Base-by-base conservation (phyloP, 2,329 filamentous ascomycete genomes). In the Penicillium sp. region DNA sequence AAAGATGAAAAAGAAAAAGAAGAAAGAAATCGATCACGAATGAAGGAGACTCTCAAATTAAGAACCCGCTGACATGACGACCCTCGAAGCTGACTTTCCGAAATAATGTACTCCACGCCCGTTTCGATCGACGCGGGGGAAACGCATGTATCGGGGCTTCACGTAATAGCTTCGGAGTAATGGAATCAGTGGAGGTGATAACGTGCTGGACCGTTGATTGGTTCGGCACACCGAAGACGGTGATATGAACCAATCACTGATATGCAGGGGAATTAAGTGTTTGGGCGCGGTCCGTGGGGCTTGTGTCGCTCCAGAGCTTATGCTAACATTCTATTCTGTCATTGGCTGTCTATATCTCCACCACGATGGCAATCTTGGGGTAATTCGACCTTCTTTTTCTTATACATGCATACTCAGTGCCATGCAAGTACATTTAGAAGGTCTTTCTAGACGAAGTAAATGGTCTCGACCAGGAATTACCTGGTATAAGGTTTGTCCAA, bases 151-250 rank as follows among this genome's bases (percentile, higher is more conserved):
- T 43, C 18, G 18, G 6, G 25, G 8, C 18, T 35, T 67, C 63
- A 68, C 48, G 58, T 67, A 68, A 68, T 57, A 14, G 44, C 35
- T 26, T 53, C 49, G 43, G 51, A 31, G 55, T 58, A 43, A 41
- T 43, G 12, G 20, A 23, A 12, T 12, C 4, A 14, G 27, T 46
- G 22, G 45, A 49, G 31, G 27, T 44, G 62, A 64, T 62, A 65
- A 49, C 47, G 33, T 41, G 3, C 56, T 35, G 52, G 40, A 25
- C 1, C 5, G 18, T 0, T 63, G 26, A 64, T 57, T 65, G 57
- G 63, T 1, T 4, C 0, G 4, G 7, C 9, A 6, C 20, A 31
- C 63, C 63, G 61, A 61, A 27, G 12, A 2, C 63, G 63, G 63
- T 26, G 7, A 2, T 25, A 25, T 35, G 0, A 7, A 33, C 61